Evolutionary conservation across 768 basidiomycete genomes (phyloP).

Genomic region (Wakefieldia striispora): DNA sequence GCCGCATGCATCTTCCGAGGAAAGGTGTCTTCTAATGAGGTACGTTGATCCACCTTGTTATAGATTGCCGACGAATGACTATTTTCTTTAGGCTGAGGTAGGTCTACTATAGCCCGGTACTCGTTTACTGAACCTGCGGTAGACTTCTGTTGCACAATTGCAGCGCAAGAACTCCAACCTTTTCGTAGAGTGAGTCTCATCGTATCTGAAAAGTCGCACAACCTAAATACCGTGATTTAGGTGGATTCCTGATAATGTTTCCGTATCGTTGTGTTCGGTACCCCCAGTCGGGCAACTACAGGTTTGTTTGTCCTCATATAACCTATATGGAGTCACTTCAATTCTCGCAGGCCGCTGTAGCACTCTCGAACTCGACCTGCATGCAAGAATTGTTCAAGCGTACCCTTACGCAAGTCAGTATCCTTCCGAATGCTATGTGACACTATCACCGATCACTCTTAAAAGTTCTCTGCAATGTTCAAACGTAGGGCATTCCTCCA

Average conservation of each 20-base stretch:
- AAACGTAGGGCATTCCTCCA: slow-evolving; percentile 85
- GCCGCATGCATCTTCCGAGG: slow-evolving; percentile 88
- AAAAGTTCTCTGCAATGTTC: slow-evolving; percentile 76
- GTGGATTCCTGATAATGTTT: slow-evolving; percentile 92
- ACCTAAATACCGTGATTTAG: slow-evolving; percentile 33
- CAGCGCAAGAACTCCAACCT: slow-evolving; percentile 71
- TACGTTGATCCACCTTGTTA: slow-evolving; percentile 35
- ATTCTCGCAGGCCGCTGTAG: slow-evolving; percentile 55
- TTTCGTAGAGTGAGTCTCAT: slow-evolving; percentile 70
- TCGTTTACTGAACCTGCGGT: slow-evolving; percentile 10
- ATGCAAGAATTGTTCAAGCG: slow-evolving; percentile 87
- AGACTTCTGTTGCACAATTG: slow-evolving; percentile 71
- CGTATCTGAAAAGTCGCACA: neutral
- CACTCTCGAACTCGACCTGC: slow-evolving; percentile 74
- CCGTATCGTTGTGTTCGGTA: slow-evolving; percentile 77
- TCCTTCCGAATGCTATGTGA: neutral
- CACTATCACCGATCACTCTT: slow-evolving; percentile 1
- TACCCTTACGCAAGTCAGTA: slow-evolving; percentile 55
- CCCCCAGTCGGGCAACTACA: slow-evolving; percentile 78
- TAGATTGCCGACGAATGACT: neutral
- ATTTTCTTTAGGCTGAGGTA: slow-evolving; percentile 49
- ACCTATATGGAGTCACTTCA: slow-evolving; percentile 6
- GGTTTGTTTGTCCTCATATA: slow-evolving; percentile 35
- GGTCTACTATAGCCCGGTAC: slow-evolving; percentile 13
- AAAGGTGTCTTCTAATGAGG: slow-evolving; percentile 76